Conservation (phyloP, 768 basidiomycete species). For the Phlegmacium glaucopus region DNA sequence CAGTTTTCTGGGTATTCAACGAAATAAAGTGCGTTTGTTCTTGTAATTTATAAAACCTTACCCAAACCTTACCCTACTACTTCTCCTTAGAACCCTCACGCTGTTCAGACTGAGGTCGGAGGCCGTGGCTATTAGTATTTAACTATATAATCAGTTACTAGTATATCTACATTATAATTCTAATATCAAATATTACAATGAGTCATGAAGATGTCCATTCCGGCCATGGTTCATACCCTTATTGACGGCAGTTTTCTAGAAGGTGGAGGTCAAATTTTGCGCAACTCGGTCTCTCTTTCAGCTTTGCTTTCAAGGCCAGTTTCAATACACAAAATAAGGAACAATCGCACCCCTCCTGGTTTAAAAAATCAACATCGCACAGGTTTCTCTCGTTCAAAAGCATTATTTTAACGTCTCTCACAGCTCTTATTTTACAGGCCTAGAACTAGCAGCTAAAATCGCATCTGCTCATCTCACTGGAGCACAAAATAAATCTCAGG, state of each 20-base stretch:
- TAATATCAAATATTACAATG: not conserved
- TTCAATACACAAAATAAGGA: conserved; percentile 57
- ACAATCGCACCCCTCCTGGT: conserved; percentile 56
- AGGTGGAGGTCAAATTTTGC: conserved; percentile 71
- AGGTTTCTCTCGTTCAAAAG: conserved; percentile 30
- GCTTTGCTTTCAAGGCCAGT: conserved; percentile 60
- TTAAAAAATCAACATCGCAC: conserved; percentile 72
- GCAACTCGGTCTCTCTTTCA: conserved; percentile 67
- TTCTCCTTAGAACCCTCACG: conserved; percentile 21
- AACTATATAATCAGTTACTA: no score
- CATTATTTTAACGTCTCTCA: not conserved
- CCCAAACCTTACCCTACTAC: not conserved
- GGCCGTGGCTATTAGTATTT: conserved; percentile 20
- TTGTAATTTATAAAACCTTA: not conserved
- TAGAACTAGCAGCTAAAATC: conserved; percentile 62
- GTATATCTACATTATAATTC: no score
- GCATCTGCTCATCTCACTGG: conserved; percentile 53
- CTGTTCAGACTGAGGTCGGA: conserved; percentile 21
- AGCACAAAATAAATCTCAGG: conserved; percentile 47
- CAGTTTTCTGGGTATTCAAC: conserved; percentile 70
- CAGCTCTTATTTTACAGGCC: conserved; percentile 36
- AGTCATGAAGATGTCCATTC: conserved; percentile 12
- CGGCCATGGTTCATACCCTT: conserved; percentile 20
- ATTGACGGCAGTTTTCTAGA: conserved; percentile 52
- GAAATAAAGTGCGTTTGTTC: conserved; percentile 40